Evolutionary conservation across 2,329 filamentous ascomycete species (phyloP), one percentile per base, ranked within the genome.

Genomic region (Bertia moriformis): DNA sequence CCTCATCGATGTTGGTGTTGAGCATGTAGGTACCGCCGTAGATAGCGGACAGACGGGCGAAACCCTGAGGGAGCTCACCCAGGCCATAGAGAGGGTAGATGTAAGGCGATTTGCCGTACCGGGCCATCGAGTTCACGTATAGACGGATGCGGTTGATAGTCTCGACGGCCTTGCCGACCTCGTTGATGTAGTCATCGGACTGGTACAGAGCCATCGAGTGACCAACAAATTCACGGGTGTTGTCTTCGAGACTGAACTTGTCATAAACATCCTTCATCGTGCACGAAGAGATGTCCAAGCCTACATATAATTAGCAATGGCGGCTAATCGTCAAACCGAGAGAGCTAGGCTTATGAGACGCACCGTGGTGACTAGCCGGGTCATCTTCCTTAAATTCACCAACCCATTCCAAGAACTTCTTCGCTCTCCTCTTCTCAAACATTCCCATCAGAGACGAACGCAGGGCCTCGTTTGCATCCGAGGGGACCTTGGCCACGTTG

Each of bases 21-120:
- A 98, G 80, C 88, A 98, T 98, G 67, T 98, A 98, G 38, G 91
- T 98, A 50, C 91, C 91, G 47, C 91, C 91, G 57, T 98, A 96
- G 63, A 98, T 96, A 59, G 91, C 91, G 30, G 88, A 95, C 40
- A 98, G 75, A 60, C 91, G 88, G 46, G 91, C 91, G 54, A 98
- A 98, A 43, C 89, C 89, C 65, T 98, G 91, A 24, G 91, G 93
- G 41, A 98, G 81, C 67, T 98, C 91, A 57, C 84, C 91, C 38
- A 98, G 78, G 45, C 91, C 91, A 66, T 98, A 98, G 20, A 96
- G 78, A 38, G 91, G 93, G 71, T 98, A 98, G 67, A 98, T 96
- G 69, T 96, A 98, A 36, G 91, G 93, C 12, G 88, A 96, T 66
- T 95, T 96, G 63, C 91, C 91, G 63, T 96, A 96, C 46, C 89